Percentiles rank a stretch among this genome's conserved stretches.
Evolutionary conservation across 2,329 filamentous ascomycete species (phyloP).

Genomic region (Fusarium abutilonis): DNA sequence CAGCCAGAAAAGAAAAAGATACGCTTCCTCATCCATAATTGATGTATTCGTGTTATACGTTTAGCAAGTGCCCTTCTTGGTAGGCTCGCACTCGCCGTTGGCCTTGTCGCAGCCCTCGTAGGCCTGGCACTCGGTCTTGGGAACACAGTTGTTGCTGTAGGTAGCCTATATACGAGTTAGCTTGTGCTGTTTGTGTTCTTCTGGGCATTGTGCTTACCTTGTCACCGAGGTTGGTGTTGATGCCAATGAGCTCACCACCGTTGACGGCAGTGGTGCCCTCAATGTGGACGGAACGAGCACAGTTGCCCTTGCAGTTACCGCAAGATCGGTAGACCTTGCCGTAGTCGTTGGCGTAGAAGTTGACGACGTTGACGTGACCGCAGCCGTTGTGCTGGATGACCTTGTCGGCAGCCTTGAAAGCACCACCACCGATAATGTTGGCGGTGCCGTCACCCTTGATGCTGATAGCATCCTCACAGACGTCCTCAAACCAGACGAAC

Average conservation of each 20-base stretch:
- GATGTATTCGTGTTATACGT: not conserved
- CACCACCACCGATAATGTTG: slow-evolving; percentile 56
- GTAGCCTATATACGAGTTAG: slow-evolving; percentile 29
- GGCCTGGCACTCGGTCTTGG: slow-evolving; percentile 42
- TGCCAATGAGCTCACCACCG: slow-evolving; percentile 55
- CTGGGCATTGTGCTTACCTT: slow-evolving; percentile 16
- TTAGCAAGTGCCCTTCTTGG: slow-evolving; percentile 45
- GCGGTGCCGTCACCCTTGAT: slow-evolving; percentile 51
- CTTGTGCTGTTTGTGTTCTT: not conserved
- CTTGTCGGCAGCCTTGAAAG: slow-evolving; percentile 57
- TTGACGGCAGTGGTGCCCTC: slow-evolving; percentile 52
- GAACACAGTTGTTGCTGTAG: slow-evolving; percentile 44
- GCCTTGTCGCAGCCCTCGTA: slow-evolving; percentile 44
- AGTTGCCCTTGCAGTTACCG: slow-evolving; percentile 47
- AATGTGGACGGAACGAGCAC: slow-evolving; percentile 56
- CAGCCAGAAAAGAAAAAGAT: not conserved
- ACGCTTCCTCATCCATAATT: not conserved
- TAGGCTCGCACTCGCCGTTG: slow-evolving; percentile 43
- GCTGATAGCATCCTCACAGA: slow-evolving; percentile 52
- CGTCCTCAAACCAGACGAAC: slow-evolving; percentile 60
- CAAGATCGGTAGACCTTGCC: slow-evolving; percentile 52
- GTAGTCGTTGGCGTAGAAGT: slow-evolving; percentile 58
- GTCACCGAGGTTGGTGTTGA: slow-evolving; percentile 52
- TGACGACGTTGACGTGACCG: slow-evolving; percentile 53
- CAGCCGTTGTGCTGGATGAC: slow-evolving; percentile 59